Base-by-base conservation (phyloP, 2,329 filamentous ascomycete genomes). In the Botrytis byssoidea region DNA sequence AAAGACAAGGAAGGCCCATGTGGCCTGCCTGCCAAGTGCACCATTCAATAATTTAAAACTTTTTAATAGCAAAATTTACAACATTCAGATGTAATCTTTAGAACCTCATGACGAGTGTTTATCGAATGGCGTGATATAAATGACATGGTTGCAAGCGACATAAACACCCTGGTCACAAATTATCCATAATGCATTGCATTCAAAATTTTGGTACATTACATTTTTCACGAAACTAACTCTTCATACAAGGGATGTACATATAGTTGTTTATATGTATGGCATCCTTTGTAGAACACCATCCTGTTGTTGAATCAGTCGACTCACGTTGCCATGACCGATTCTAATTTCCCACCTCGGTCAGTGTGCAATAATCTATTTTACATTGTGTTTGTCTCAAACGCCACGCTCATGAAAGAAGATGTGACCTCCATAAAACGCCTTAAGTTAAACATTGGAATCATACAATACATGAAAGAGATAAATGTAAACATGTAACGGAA, bases 21-120 rank as follows among this genome's bases (percentile, higher is more conserved):
- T 81, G 93, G 93, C 35, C 84, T 96, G 78, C 93, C 93, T 46
- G 84, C 85, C 70, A 95, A 95, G 81, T 96, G 93, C 83, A 83
- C 84, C 65, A 88, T 96, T 78, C 84, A 90, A 59, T 74, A 40
- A 66, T 69, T 22, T 9, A 57, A 48, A 16, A 9, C 20, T 32
- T 22, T 10, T 1, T 18, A 9, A 55, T 55, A 22, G 46, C 8
- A 55, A 16, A 68, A 29, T 55, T 25, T 32, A 69, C 37, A 69
- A 69, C 5, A 16, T 25, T 42, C 4, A 69, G n/a, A 16, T 40
- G 10, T 44, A 8, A 25, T 69, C 7, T 48, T 42, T 48, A 57
- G 35, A 22, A 57, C 25, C 29, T 32, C 22, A n/a, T 67, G 2
- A 44, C 8, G n/a, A 12, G 9, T 59, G 6, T 12, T 40, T 16